phyloP scores from a whole-genome alignment of 164 flowering plant genomes.

The Litsea cubeba region DNA sequence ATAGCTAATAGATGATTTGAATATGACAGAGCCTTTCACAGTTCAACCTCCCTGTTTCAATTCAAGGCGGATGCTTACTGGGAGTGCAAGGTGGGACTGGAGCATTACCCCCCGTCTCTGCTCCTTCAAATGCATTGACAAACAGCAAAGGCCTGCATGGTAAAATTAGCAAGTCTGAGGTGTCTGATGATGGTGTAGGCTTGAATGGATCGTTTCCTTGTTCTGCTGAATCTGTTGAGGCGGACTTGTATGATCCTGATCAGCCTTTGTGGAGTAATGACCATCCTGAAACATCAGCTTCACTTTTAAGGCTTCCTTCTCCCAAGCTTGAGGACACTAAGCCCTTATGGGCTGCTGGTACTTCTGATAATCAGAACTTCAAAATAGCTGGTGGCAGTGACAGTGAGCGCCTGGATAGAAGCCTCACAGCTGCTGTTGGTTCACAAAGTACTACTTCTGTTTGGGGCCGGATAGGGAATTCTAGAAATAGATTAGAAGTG shows the following conservation, averaged over 20 bases:
- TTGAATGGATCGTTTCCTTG: slow-evolving; percentile 33
- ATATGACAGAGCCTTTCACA: slow-evolving; percentile 84
- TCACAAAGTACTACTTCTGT: slow-evolving; percentile 44
- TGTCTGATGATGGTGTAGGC: slow-evolving; percentile 37
- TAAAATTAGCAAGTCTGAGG: slow-evolving; percentile 44
- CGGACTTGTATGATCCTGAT: slow-evolving; percentile 96
- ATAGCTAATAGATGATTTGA: neutral
- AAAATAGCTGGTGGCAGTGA: slow-evolving; percentile 28
- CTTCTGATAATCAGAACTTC: slow-evolving; percentile 29
- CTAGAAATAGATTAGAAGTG: slow-evolving; percentile 35
- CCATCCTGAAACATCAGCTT: slow-evolving; percentile 47
- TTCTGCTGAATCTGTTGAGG: slow-evolving; percentile 39
- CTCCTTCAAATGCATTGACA: slow-evolving; percentile 34
- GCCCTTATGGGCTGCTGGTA: slow-evolving; percentile 36
- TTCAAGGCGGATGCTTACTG: slow-evolving; percentile 51
- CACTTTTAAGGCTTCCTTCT: slow-evolving; percentile 37
- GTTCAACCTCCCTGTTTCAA: slow-evolving; percentile 92
- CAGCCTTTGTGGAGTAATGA: slow-evolving; percentile 83
- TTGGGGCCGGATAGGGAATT: slow-evolving; percentile 60
- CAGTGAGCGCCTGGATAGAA: slow-evolving; percentile 31
- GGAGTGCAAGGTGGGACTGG: slow-evolving; percentile 54
- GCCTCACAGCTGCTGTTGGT: slow-evolving; percentile 24
- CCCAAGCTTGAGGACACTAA: slow-evolving; percentile 43
- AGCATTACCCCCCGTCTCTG: slow-evolving; percentile 39
- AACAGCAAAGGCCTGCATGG: slow-evolving; percentile 34